A percentile compares a stretch with the other conserved stretches of the same genome.
These are phyloP conservation scores for Collybiopsis luxurians DNA, from an alignment of 768 basidiomycete species.

Conservation along the genomic window DNA sequence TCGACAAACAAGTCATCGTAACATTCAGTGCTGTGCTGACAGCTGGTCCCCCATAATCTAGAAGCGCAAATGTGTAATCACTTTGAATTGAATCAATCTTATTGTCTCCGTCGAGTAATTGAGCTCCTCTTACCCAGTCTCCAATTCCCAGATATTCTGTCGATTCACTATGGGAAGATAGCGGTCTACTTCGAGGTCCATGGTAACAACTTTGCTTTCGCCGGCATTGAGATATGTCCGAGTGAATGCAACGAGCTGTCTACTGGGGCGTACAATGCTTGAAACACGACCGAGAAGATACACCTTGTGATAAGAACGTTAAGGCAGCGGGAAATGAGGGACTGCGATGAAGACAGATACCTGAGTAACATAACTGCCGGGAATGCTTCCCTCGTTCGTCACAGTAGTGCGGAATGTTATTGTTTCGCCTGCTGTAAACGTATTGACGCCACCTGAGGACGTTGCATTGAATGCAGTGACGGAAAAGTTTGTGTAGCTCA, in stretches of 20 bases:
- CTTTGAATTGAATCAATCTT: not conserved
- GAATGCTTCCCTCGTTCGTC: constrained; percentile 17
- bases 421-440: constrained; percentile 17
- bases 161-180: constrained; percentile 20
- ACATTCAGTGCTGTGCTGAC: constrained; percentile 18
- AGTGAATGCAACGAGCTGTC: constrained; percentile 21
- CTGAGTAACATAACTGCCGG: constrained; percentile 22
- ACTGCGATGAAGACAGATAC: constrained; percentile 5
- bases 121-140: constrained; percentile 13
- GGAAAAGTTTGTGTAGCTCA: constrained; percentile 21
- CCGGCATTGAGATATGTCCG: constrained; percentile 18
- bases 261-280: constrained; percentile 14
- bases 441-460: constrained; percentile 11
- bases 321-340: not conserved
- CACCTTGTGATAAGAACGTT: constrained; percentile 9
- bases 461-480: constrained; percentile 16
- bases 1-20: constrained; percentile 18
- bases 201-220: constrained; percentile 10
- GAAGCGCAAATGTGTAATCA: constrained; percentile 20
- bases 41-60: constrained; percentile 16
- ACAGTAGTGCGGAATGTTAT: constrained; percentile 19
- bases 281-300: constrained; percentile 21
- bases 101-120: not conserved
- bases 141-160: constrained; percentile 19
- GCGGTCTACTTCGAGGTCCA: constrained; percentile 22